Percentiles rank a stretch among this genome's conserved stretches.
phyloP scores from a whole-genome alignment of 192 early-diverging fungal species.

The Entomortierella chlamydospora region DNA sequence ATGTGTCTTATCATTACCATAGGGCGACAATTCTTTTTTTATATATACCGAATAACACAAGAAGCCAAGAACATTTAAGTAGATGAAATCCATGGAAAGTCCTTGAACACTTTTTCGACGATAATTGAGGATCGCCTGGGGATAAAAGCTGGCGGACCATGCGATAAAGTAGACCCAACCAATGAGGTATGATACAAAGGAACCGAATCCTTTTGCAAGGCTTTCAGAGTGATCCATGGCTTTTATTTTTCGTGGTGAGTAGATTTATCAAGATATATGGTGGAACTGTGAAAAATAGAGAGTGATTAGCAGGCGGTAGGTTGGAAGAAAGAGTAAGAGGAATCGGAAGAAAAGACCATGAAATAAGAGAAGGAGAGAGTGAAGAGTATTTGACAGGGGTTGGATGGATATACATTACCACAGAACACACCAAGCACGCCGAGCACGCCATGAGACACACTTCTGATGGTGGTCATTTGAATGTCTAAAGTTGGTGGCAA shows the following conservation, averaged over 20 bases:
- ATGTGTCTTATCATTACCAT: too few species aligned
- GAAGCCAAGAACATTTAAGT: constrained; percentile 90
- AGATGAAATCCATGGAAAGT: constrained; percentile 90
- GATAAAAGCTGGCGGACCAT: constrained; percentile 93
- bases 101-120: constrained; percentile 83
- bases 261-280: too few species aligned
- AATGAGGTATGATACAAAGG: constrained; percentile 22
- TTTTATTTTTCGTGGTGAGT: too few species aligned
- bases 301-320: too few species aligned
- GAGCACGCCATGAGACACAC: background rate
- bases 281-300: too few species aligned
- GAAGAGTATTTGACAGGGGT: background rate
- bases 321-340: background rate
- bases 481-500: background rate
- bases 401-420: too few species aligned
- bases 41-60: constrained; percentile 76
- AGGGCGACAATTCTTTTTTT: too few species aligned
- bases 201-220: constrained; percentile 8
- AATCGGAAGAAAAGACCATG: background rate
- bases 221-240: background rate
- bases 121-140: constrained; percentile 85
- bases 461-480: too few species aligned
- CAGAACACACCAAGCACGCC: background rate
- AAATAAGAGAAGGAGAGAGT: background rate
- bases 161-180: constrained; percentile 77